A percentile compares a stretch with the other conserved stretches of the same genome.
These are phyloP conservation scores for Colletotrichum aenigma DNA, from an alignment of 2,329 filamentous ascomycete genomes.

Conservation along the genomic window DNA sequence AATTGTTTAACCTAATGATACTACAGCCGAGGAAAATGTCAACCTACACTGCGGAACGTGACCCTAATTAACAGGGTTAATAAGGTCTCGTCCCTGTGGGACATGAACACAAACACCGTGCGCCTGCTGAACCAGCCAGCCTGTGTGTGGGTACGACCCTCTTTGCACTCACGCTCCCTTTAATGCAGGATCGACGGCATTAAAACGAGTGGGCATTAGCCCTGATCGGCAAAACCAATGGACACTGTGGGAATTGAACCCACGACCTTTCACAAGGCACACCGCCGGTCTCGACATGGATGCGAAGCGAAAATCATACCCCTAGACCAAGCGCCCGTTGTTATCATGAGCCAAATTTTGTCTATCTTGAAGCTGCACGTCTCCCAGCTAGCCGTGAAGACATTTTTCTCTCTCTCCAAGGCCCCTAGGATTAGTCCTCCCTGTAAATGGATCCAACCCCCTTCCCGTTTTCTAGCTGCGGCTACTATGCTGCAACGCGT, in stretches of 20 bases:
- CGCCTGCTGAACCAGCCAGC: not conserved
- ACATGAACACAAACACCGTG: not conserved
- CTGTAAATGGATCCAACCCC: accelerated
- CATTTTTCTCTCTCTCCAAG: accelerated
- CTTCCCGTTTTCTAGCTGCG: not conserved
- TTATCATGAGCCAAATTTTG: not conserved
- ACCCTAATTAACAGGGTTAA: not conserved
- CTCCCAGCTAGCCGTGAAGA: not conserved
- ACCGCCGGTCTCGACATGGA: not conserved
- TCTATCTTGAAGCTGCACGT: accelerated
- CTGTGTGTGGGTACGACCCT: not conserved
- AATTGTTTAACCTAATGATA: not conserved
- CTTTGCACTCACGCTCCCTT: not conserved
- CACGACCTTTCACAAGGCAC: not conserved
- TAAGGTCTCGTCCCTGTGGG: not conserved
- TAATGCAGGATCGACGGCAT: not conserved
- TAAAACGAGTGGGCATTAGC: accelerated
- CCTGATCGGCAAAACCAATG: not conserved
- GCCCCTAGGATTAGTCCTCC: not conserved
- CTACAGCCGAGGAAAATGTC: accelerated
- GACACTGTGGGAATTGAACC: not conserved
- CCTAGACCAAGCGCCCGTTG: not conserved
- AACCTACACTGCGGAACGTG: not conserved
- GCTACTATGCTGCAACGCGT: not conserved
- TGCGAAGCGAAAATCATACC: not conserved